A percentile compares a stretch with the other conserved stretches of the same genome.
phyloP scores from a whole-genome alignment of 2,329 filamentous ascomycete species.

The Diaporthe longicolla region DNA sequence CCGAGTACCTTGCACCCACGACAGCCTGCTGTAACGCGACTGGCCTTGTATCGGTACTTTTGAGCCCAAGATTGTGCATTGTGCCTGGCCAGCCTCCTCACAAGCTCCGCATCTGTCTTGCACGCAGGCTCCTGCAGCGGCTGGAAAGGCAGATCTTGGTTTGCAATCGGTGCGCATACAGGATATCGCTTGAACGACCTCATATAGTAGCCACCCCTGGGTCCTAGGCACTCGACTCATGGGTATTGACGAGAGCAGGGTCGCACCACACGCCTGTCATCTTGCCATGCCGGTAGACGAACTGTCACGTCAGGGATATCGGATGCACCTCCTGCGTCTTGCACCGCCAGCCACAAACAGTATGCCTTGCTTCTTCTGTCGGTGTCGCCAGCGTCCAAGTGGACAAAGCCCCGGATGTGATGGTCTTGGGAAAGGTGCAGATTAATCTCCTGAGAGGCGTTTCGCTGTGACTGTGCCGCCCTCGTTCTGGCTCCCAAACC shows the following conservation, averaged over 20 bases:
- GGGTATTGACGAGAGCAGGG: slow-evolving; percentile 21
- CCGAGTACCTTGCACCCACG: slow-evolving; percentile 18
- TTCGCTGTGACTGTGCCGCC: slow-evolving; percentile 39
- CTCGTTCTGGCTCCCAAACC: slow-evolving; percentile 3
- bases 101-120: neutral
- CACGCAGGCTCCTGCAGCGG: neutral
- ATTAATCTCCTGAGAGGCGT: slow-evolving; percentile 39
- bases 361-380: slow-evolving; percentile 30
- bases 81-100: slow-evolving; percentile 16
- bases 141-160: neutral
- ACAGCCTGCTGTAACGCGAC: neutral
- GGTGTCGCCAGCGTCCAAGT: slow-evolving; percentile 15
- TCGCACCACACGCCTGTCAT: slow-evolving; percentile 31
- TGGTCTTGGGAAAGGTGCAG: slow-evolving; percentile 39
- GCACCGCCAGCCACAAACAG: slow-evolving; percentile 16
- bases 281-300: slow-evolving; percentile 37
- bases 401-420: slow-evolving; percentile 35
- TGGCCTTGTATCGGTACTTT: slow-evolving; percentile 15
- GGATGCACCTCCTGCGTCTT: slow-evolving; percentile 32
- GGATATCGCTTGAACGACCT: neutral
- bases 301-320: slow-evolving; percentile 31
- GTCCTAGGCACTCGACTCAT: neutral
- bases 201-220: neutral
- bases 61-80: slow-evolving; percentile 25
- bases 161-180: neutral